phyloP scores from a whole-genome alignment of 2,329 filamentous ascomycete genomes.

The Hypoxylon sp. region DNA sequence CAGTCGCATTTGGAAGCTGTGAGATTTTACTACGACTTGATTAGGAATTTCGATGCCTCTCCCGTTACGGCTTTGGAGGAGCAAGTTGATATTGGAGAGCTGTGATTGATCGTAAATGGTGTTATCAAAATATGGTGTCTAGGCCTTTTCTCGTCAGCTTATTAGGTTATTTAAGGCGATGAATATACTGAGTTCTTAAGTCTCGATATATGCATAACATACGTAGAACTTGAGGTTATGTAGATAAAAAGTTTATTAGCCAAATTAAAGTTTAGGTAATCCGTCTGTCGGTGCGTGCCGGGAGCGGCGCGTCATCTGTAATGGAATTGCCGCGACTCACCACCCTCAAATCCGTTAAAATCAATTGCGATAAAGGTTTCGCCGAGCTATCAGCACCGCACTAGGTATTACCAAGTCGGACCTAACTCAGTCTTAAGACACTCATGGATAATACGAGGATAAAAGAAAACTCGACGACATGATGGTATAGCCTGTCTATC shows the following conservation, averaged over 20 bases:
- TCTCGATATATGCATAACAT: neutral
- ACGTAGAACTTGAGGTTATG: neutral
- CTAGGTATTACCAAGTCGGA: neutral
- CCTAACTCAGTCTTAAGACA: neutral
- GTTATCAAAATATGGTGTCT: neutral
- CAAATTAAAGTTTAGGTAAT: neutral
- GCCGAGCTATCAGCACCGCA: neutral
- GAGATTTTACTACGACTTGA: conserved; percentile 58
- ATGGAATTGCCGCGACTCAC: conserved; percentile 30
- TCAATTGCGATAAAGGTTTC: conserved; percentile 27
- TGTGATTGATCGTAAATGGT: conserved; percentile 30
- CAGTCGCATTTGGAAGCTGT: conserved; percentile 57
- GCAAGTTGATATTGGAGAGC: conserved; percentile 37
- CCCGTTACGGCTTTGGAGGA: conserved; percentile 36
- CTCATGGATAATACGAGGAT: conserved; percentile 29
- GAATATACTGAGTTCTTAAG: neutral
- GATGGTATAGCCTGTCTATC: conserved; percentile 50
- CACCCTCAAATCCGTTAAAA: conserved; percentile 13
- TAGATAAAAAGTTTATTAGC: neutral
- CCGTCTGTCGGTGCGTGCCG: neutral
- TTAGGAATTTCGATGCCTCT: conserved; percentile 57
- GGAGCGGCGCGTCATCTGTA: neutral
- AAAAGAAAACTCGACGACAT: conserved; percentile 36
- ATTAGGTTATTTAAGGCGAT: neutral
- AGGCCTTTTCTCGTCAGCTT: neutral